phyloP scores from a whole-genome alignment of 768 basidiomycete species.

The Hemileccinum rubropunctum region DNA sequence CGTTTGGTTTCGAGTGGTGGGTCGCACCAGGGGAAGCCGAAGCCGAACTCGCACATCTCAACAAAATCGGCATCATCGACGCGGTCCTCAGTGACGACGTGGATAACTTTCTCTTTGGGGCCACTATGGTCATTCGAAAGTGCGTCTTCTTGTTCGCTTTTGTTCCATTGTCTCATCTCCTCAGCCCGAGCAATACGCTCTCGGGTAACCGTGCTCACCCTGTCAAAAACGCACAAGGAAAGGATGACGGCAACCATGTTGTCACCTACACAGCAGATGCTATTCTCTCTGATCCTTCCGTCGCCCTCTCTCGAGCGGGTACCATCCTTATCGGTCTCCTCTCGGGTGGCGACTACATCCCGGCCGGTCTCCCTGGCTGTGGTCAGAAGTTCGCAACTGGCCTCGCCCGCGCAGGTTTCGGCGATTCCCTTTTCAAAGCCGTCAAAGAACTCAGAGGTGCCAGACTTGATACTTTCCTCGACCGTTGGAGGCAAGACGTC shows the following conservation, averaged over 20 bases:
- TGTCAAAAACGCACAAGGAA: constrained; percentile 60
- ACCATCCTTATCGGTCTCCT: constrained; percentile 81
- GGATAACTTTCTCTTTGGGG: constrained; percentile 90
- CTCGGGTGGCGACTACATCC: constrained; percentile 89
- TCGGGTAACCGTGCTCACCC: constrained; percentile 69
- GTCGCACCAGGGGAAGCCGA: constrained; percentile 93
- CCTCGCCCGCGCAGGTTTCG: constrained; percentile 79
- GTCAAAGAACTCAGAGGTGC: constrained; percentile 45
- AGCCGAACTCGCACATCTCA: constrained; percentile 87
- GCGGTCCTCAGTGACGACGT: constrained; percentile 91
- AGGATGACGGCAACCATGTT: constrained; percentile 71
- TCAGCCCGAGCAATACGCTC: constrained; percentile 66
- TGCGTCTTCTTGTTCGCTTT: constrained; percentile 27
- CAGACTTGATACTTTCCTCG: constrained; percentile 52
- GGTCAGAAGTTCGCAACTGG: constrained; percentile 72
- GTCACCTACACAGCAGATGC: constrained; percentile 37
- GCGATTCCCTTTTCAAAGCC: constrained; percentile 65
- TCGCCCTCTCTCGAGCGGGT: constrained; percentile 58
- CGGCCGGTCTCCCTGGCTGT: constrained; percentile 63
- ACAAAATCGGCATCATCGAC: constrained; percentile 78
- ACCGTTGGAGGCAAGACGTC: constrained; percentile 60
- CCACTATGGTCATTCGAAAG: constrained; percentile 82
- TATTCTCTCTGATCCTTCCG: constrained; percentile 42
- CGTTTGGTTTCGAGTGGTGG: constrained; percentile 79
- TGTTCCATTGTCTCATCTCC: constrained; percentile 3